Percentiles rank a stretch among this genome's conserved stretches.
phyloP scores from a whole-genome alignment of 345 rosid species.

The Cardamine resedifolia region DNA sequence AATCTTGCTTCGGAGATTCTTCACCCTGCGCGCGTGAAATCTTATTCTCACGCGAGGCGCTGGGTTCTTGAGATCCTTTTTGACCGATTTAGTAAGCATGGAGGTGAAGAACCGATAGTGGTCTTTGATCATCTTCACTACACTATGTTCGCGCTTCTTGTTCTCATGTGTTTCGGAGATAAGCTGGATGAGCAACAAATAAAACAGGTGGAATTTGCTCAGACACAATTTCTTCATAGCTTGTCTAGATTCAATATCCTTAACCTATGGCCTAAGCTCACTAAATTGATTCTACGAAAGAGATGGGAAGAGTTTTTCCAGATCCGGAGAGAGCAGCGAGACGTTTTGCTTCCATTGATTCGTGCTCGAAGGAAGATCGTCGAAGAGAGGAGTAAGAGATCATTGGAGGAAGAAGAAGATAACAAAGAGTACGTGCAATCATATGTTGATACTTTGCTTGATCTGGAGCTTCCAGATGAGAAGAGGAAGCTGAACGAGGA shows the following conservation, averaged over 20 bases:
- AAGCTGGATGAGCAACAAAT: slow-evolving; percentile 37
- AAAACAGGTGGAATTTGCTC: slow-evolving; percentile 17
- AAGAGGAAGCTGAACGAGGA: too few relatives aligned
- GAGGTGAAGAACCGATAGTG: slow-evolving; percentile 6
- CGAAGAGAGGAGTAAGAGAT: slow-evolving; percentile 18
- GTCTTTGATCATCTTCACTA: slow-evolving; percentile 30
- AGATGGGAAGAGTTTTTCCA: slow-evolving; percentile 29
- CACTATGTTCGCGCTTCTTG: slow-evolving; percentile 33
- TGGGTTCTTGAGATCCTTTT: slow-evolving; percentile 20
- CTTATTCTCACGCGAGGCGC: slow-evolving; percentile 21
- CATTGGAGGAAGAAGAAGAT: not conserved
- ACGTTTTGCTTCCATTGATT: slow-evolving; percentile 38
- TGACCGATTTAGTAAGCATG: not conserved
- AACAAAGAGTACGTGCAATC: not conserved
- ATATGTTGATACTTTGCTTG: too few relatives aligned
- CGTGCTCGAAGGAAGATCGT: slow-evolving; percentile 33
- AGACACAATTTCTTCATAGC: not conserved
- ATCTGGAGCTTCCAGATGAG: too few relatives aligned
- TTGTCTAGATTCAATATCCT: slow-evolving; percentile 11
- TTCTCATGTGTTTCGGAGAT: slow-evolving; percentile 40
- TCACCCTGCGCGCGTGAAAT: slow-evolving; percentile 1
- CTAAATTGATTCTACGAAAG: slow-evolving; percentile 26
- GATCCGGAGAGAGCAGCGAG: not conserved
- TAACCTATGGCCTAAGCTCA: slow-evolving; percentile 33
- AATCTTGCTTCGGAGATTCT: slow-evolving; percentile 34